A percentile compares a stretch with the other conserved stretches of the same genome.
phyloP scores from a whole-genome alignment of 495 filamentous ascomycete genomes.

The Penicillium robsamsonii region DNA sequence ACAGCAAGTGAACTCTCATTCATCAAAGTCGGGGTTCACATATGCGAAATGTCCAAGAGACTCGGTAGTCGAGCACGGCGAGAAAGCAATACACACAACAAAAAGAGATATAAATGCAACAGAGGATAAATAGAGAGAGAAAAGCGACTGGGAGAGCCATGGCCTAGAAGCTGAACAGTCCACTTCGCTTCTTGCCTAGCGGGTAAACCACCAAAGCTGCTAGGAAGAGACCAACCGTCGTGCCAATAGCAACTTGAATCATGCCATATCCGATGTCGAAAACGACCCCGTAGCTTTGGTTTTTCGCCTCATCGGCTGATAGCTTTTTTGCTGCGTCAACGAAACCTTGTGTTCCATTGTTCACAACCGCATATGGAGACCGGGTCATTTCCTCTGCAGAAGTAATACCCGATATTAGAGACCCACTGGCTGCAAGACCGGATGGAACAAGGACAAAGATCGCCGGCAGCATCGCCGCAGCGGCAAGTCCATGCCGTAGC shows the following conservation, averaged over 20 bases:
- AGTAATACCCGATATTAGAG: constrained; percentile 78
- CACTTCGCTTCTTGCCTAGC: constrained; percentile 84
- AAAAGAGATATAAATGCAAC: neutral
- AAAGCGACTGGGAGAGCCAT: neutral
- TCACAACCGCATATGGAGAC: constrained; percentile 45
- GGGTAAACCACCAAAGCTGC: constrained; percentile 88
- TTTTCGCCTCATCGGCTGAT: constrained; percentile 18
- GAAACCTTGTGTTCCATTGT: constrained; percentile 51
- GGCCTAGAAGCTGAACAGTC: constrained; percentile 77
- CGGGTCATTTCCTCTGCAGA: constrained; percentile 74
- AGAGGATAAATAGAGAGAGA: neutral
- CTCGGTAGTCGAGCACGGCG: neutral
- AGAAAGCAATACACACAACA: neutral
- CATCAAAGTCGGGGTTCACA: neutral
- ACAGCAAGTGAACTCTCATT: neutral
- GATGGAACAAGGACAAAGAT: constrained; percentile 95
- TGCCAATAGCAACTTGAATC: constrained; percentile 89
- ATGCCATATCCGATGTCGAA: constrained; percentile 85
- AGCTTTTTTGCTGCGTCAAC: constrained; percentile 44
- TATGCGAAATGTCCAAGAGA: constrained; percentile 10
- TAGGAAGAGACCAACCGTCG: constrained; percentile 86
- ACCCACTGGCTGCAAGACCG: constrained; percentile 81
- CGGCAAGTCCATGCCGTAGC: constrained; percentile 78
- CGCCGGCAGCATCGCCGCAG: constrained; percentile 83
- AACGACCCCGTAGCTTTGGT: constrained; percentile 53